Percentiles rank a stretch among this genome's conserved stretches.
These are phyloP conservation scores for Lipomyces sp. DNA, from an alignment of 805 yeast genomes.

Conservation along the genomic window DNA sequence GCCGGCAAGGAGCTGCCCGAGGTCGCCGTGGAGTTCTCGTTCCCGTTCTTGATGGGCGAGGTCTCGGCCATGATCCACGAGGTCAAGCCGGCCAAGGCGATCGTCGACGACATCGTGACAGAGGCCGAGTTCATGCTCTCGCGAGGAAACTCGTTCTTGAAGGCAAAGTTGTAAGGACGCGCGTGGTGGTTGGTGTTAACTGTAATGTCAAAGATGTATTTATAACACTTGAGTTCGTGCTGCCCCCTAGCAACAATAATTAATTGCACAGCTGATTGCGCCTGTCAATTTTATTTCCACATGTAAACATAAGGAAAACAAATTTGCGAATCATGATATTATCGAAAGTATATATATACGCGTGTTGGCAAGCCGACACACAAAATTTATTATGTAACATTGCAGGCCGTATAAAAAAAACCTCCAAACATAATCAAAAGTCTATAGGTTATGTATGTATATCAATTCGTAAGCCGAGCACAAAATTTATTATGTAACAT, in stretches of 20 bases:
- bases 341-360: no score
- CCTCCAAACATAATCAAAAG: no score
- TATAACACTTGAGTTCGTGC: not conserved
- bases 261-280: no score
- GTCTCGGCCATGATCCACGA: slow-evolving; percentile 31
- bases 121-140: slow-evolving; percentile 28
- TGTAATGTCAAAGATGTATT: not conserved
- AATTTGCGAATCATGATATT: no score
- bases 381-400: no score
- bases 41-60: slow-evolving; percentile 34
- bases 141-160: slow-evolving; percentile 8
- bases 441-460: no score
- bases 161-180: slow-evolving; percentile 16
- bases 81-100: slow-evolving; percentile 31
- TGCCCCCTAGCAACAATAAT: not conserved
- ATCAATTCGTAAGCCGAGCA: not conserved
- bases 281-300: no score
- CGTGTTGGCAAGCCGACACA: no score
- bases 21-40: slow-evolving; percentile 24
- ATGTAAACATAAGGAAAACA: no score
- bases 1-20: slow-evolving; percentile 28
- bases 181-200: not conserved
- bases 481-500: not conserved
- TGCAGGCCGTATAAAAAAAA: no score
- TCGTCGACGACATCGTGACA: slow-evolving; percentile 31